Conservation (phyloP, 352 stramenopile species). For the Globisporangium abappressorium region DNA sequence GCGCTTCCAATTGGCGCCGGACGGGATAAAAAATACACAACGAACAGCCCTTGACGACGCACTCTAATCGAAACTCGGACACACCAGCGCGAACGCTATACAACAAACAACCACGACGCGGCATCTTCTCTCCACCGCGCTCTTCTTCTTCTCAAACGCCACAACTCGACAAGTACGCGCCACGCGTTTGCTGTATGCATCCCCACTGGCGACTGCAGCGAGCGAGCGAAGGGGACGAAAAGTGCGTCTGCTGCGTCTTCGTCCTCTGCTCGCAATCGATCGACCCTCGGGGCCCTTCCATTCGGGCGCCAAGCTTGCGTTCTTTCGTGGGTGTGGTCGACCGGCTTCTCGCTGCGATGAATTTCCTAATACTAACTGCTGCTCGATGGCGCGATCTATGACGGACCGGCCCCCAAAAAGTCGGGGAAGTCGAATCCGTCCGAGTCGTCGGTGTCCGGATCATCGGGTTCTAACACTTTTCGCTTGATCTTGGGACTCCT, state of each 20-base stretch:
- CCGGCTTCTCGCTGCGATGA: constrained; percentile 3
- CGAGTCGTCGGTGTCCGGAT: constrained; percentile 15
- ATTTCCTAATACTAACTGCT: constrained; percentile 20
- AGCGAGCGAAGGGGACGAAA: not conserved
- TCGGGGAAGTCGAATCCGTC: constrained; percentile 21
- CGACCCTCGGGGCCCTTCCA: constrained; percentile 19
- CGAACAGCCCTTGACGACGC: constrained; percentile 5
- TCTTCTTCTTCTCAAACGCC: constrained; percentile 10
- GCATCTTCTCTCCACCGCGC: not conserved
- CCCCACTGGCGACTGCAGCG: constrained; percentile 1
- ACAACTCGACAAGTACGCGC: constrained; percentile 7
- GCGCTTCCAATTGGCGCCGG: constrained; percentile 4
- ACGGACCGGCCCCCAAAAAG: constrained; percentile 14
- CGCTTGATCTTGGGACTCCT: constrained; percentile 51
- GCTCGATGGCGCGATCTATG: constrained; percentile 1
- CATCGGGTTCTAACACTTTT: constrained; percentile 17
- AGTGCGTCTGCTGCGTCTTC: constrained; percentile 1
- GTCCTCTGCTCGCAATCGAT: constrained; percentile 9
- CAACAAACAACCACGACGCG: constrained; percentile 1
- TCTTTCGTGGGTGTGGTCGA: constrained; percentile 1
- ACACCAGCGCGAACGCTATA: constrained; percentile 3
- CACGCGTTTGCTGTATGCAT: constrained; percentile 9
- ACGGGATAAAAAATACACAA: constrained; percentile 11
- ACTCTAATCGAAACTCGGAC: constrained; percentile 8
- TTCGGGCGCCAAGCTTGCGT: constrained; percentile 15